Evolutionary conservation across 768 basidiomycete species (phyloP), one percentile per base, ranked within the genome.

Genomic region (Phaffia australis): DNA sequence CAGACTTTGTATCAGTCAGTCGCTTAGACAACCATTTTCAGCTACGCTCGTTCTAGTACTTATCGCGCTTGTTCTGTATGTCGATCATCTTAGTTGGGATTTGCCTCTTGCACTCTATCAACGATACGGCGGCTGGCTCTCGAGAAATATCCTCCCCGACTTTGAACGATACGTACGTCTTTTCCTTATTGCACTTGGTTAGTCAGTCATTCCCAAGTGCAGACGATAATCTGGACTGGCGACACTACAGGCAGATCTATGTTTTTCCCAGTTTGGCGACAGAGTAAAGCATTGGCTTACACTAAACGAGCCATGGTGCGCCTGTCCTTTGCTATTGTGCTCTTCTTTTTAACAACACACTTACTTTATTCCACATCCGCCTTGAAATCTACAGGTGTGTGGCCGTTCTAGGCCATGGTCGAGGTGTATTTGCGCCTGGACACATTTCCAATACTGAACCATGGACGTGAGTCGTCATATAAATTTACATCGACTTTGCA

Each of bases 221-320:
- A n/a, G n/a, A n/a, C n/a, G n/a, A n/a, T n/a, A n/a, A n/a, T n/a
- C n/a, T n/a, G n/a, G n/a, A n/a, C n/a, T n/a, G n/a, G n/a, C n/a
- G n/a, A n/a, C n/a, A n/a, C n/a, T n/a, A n/a, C n/a, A n/a, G n/a
- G n/a, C n/a, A n/a, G n/a, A n/a, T n/a, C n/a, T n/a, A 14, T 87
- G 86, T 76, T 89, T 89, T 75, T 80, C 84, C 71, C 78, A 81
- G 18, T 88, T 86, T 72, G 87, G 87, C 25, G 84, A 86, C 74
- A 81, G 85, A 67, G 87, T 88, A 71, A 84, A 86, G 75, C 78
- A 86, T 74, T 87, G 86, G 87, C 75, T 71, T 58, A 87, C 86
- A 2, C 79, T 87, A 76, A 87, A 88, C 74, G 86, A 89, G 77
- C 85, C 85, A 0, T 86, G 48, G 25, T 55, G 3, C 54, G 27